phyloP scores from a whole-genome alignment of 179 eudicot species.

The Silene vulgaris region DNA sequence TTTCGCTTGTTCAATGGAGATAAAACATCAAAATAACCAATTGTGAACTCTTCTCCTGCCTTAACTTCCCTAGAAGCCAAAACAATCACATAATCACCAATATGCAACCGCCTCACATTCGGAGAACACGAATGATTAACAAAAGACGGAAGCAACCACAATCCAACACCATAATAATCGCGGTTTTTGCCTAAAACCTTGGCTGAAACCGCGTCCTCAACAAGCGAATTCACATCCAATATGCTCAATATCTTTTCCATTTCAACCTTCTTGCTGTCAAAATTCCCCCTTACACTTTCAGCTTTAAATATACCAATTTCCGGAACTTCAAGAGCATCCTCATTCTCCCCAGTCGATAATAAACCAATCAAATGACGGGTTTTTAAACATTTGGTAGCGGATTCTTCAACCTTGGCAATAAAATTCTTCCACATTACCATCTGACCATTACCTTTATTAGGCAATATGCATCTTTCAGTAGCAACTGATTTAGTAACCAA shows the following conservation, averaged over 20 bases:
- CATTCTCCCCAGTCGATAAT: slow-evolving; percentile 63
- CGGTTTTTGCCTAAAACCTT: slow-evolving; percentile 63
- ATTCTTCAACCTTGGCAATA: slow-evolving; percentile 50
- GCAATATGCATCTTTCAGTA: slow-evolving; percentile 69
- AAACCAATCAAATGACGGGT: slow-evolving; percentile 40
- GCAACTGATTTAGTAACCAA: slow-evolving; percentile 75
- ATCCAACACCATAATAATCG: slow-evolving; percentile 68
- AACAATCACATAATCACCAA: slow-evolving; percentile 63
- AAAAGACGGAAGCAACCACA: slow-evolving; percentile 74
- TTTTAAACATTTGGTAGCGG: slow-evolving; percentile 39
- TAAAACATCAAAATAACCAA: slow-evolving; percentile 68
- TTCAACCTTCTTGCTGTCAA: slow-evolving; percentile 29
- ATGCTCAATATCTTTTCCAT: slow-evolving; percentile 43
- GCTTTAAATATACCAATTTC: slow-evolving; percentile 52
- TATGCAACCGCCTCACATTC: slow-evolving; percentile 60
- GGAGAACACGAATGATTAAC: slow-evolving; percentile 83
- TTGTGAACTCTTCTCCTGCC: slow-evolving; percentile 77
- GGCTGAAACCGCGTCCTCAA: slow-evolving; percentile 61
- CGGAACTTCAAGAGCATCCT: slow-evolving; percentile 52
- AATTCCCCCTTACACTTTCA: slow-evolving; percentile 24
- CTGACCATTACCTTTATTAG: slow-evolving; percentile 40
- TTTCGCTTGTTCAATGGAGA: slow-evolving; percentile 41
- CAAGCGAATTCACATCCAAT: slow-evolving; percentile 76
- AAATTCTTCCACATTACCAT: slow-evolving; percentile 83
- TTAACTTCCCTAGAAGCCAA: slow-evolving; percentile 68